A percentile compares a stretch with the other conserved stretches of the same genome.
Evolutionary conservation across 176 grass and related monocot genomes (phyloP).

Genomic region (Tuctoria greenei): DNA sequence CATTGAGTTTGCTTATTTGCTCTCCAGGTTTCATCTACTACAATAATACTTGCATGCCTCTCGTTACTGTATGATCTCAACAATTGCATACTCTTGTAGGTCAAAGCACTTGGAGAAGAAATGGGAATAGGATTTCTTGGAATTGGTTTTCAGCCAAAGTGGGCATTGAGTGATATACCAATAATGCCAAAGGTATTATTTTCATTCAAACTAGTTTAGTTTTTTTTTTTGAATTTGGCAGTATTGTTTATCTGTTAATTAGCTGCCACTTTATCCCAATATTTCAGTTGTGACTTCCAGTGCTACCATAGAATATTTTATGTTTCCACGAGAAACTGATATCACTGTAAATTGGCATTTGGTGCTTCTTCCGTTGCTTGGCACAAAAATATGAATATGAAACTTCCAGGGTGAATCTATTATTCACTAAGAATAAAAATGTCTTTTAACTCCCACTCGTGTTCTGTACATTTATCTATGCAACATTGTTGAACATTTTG

Average conservation of each 20-base stretch:
- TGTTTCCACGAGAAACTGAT: too few relatives aligned
- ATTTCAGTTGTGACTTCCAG: too few relatives aligned
- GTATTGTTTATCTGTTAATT: not conserved
- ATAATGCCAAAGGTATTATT: constrained; percentile 90
- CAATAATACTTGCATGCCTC: not conserved
- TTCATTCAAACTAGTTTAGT: not conserved
- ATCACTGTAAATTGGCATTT: too few relatives aligned
- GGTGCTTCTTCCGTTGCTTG: too few relatives aligned
- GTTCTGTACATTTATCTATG: too few relatives aligned
- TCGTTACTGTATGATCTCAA: not conserved
- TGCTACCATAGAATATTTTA: too few relatives aligned
- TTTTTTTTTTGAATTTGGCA: constrained; percentile 6
- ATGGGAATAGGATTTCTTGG: constrained; percentile 94
- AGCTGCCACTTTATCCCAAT: too few relatives aligned
- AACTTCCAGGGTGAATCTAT: too few relatives aligned
- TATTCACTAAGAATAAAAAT: too few relatives aligned
- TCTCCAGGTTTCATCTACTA: not conserved
- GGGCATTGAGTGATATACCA: constrained; percentile 71
- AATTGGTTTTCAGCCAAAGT: constrained; percentile 94
- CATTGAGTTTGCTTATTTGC: not conserved
- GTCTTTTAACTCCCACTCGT: too few relatives aligned
- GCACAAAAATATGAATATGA: too few relatives aligned
- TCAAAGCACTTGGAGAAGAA: constrained; percentile 90
- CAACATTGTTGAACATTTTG: too few relatives aligned
- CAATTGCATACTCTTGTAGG: constrained; percentile 48